phyloP scores from a whole-genome alignment of 2,329 filamentous ascomycete species.

The Coleophoma eucalyptorum region DNA sequence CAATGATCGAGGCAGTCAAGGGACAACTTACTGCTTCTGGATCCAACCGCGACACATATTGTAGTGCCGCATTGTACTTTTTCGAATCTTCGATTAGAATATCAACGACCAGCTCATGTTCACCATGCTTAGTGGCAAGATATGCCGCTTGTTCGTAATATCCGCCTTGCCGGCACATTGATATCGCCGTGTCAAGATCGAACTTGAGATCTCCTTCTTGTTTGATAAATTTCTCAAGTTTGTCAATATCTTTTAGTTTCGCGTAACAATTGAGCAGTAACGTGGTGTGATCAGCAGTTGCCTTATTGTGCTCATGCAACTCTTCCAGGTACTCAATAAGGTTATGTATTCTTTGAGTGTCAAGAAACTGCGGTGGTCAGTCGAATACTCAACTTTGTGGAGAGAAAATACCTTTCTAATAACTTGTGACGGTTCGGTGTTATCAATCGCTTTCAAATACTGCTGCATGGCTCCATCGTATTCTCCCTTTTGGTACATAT shows the following conservation, averaged over 20 bases:
- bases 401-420: constrained; percentile 70
- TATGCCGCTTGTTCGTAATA: constrained; percentile 98
- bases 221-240: constrained; percentile 95
- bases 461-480: constrained; percentile 99
- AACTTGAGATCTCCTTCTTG: constrained; percentile 93
- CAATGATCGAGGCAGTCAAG: no score
- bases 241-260: constrained; percentile 94
- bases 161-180: constrained; percentile 94
- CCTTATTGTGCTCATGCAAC: constrained; percentile 88
- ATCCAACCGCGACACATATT: constrained; percentile 87
- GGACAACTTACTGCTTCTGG: constrained; percentile 61
- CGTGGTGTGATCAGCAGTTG: constrained; percentile 93
- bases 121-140: constrained; percentile 87
- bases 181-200: constrained; percentile 93
- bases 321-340: constrained; percentile 96
- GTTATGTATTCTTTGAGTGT: constrained; percentile 96
- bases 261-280: constrained; percentile 95
- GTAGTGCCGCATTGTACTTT: constrained; percentile 80
- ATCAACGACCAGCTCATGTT: constrained; percentile 90
- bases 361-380: constrained; percentile 65
- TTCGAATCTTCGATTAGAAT: constrained; percentile 95
- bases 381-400: neutral
- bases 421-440: constrained; percentile 92
- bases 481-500: constrained; percentile 89
- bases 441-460: constrained; percentile 93